Percentiles rank a stretch among this genome's conserved stretches.
Conservation (phyloP, 2,329 filamentous ascomycete genomes). For the Tympanopsis confertula region DNA sequence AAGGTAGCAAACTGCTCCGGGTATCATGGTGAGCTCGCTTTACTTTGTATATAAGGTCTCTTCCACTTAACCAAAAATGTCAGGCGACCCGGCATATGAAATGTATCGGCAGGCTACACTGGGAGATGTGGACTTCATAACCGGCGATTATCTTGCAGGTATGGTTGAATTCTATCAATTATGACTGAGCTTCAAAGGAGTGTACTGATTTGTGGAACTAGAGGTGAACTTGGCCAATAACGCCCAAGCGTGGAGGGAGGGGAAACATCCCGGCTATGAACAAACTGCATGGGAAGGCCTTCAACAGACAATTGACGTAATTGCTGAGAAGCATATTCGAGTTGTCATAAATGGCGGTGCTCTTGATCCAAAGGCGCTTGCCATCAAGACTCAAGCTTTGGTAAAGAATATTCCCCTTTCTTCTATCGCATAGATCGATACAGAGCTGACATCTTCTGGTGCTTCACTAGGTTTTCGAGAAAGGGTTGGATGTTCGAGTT, state of each 20-base stretch:
- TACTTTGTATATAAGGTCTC: background rate
- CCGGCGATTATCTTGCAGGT: background rate
- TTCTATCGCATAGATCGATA: no score
- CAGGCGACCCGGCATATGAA: slow-evolving; percentile 19
- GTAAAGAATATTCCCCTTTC: no score
- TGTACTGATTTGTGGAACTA: background rate
- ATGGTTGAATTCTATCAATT: no score
- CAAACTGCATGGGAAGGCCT: background rate
- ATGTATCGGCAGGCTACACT: slow-evolving; percentile 21
- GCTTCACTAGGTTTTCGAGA: no score
- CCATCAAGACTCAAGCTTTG: background rate
- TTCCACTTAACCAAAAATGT: background rate
- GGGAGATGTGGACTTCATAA: slow-evolving; percentile 10
- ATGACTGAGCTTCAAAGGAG: background rate
- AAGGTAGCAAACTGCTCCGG: slow-evolving; percentile 21
- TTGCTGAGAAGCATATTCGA: background rate
- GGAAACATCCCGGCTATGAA: background rate
- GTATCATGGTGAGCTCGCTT: slow-evolving; percentile 3
- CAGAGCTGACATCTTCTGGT: no score
- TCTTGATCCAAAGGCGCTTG: background rate
- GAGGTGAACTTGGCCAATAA: background rate
- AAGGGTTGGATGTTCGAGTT: background rate
- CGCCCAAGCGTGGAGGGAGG: background rate
- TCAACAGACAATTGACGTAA: background rate
- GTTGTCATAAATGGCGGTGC: background rate